Evolutionary conservation across 352 stramenopile species (phyloP), one percentile per base, ranked within the genome.

Genomic region (Globisporangium cystogenes): DNA sequence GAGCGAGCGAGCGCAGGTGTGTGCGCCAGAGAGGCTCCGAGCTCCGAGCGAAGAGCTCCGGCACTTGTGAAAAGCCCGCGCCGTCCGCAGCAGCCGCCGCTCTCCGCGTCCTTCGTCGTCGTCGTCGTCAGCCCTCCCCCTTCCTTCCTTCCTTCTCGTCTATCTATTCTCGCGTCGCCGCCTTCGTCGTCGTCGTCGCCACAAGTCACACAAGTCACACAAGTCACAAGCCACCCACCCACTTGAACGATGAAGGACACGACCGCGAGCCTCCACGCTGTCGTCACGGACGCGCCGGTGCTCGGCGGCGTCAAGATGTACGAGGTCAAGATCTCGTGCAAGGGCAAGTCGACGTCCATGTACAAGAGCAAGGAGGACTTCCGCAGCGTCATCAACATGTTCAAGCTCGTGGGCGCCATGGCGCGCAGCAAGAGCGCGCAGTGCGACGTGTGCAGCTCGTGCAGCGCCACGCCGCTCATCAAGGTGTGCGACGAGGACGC

Each of bases 351-450:
- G 49, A 86, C 74, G 45, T 77, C 70, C 23, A 72, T 86, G 57
- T 87, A 87, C 72, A 93, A 93, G 74, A 88, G 74, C 55, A 88
- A 87, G 57, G 75, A 90, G 59, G 79, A 90, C 61, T 88, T 90
- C 53, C 84, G 86, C 62, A 87, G 74, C 62, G 74, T 90, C 51
- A 67, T 87, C 39, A 74, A 87, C 64, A 90, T 90, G 79, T 87
- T 90, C 59, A 79, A 82, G 64, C 79, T 90, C 31, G 76, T 87
- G 10, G 75, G 69, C 36, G 73, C 77, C 59, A 90, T 90, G 79
- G 72, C 68, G 41, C 74, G 76, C 43, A 70, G 67, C 57, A 71
- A 72, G 55, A 70, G 58, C 31, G 62, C 68, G 43, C 70, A 62
- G 29, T 88, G 76, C 57, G 62, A 76, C 4, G 65, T 86, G 3